These are phyloP conservation scores for Fusarium abutilonis DNA, from an alignment of 2,329 filamentous ascomycete genomes.

Conservation along the genomic window DNA sequence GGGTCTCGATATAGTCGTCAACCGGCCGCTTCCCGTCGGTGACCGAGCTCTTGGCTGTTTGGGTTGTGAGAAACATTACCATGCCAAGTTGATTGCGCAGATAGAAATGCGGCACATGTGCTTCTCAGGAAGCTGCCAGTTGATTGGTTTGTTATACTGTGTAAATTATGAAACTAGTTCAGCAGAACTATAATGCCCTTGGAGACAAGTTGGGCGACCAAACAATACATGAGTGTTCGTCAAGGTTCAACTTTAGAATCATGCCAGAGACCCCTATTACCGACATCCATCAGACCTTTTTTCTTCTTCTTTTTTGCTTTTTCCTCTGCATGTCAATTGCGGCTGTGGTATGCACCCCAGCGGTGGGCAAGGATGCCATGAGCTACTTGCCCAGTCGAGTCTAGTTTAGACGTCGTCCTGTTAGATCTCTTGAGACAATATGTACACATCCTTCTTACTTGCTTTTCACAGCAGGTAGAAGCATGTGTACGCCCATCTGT, in stretches of 20 bases:
- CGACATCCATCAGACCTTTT: not conserved
- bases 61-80: conserved; percentile 5
- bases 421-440: conserved; percentile 3
- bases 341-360: conserved; percentile 37
- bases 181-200: too few relatives aligned
- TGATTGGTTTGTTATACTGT: too few relatives aligned
- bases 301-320: conserved; percentile 14
- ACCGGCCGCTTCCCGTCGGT: conserved; percentile 40
- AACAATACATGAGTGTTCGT: too few relatives aligned
- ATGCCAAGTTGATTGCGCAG: conserved; percentile 17
- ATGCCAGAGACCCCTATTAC: conserved; percentile 11
- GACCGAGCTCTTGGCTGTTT: conserved; percentile 18
- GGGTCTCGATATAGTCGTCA: conserved; percentile 21
- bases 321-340: conserved; percentile 17
- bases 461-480: conserved; percentile 27
- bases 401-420: not conserved
- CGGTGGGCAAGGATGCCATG: conserved; percentile 32
- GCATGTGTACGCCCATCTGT: conserved; percentile 13
- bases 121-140: too few relatives aligned
- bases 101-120: too few relatives aligned
- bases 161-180: too few relatives aligned
- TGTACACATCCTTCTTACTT: conserved; percentile 6
- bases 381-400: conserved; percentile 3
- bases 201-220: too few relatives aligned
- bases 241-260: not conserved